Evolutionary conservation across 2,329 filamentous ascomycete genomes (phyloP), one percentile per base, ranked within the genome.

Genomic region (Cytospora chrysosperma): DNA sequence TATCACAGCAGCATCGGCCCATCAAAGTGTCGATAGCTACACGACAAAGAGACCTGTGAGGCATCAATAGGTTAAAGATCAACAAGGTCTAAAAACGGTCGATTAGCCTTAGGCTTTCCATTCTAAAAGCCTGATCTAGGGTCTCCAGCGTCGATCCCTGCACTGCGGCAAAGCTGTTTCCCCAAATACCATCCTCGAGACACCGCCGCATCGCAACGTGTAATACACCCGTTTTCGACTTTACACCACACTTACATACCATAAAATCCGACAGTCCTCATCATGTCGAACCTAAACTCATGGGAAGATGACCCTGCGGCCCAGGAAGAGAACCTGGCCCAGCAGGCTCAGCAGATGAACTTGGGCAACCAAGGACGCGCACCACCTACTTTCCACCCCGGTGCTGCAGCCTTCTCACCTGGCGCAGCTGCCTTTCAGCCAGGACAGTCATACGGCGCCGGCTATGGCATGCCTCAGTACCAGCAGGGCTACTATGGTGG

Each of bases 271-370:
- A 67, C 67, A 60, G 61, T 62, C 49, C 17, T 15, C 74, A 83
- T 62, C 73, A 97, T 97, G 93, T 90, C 93, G 71, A 88, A 93
- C 77, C 90, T 92, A 72, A 93, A 96, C 77, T 97, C 93, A 67
- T 98, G 95, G 91, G 93, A 98, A 80, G 92, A 96, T 73, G 91
- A 93, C 73, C 88, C 88, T 72, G 82, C 88, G 61, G 88, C 86
- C 67, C 89, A 92, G 81, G 89, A 93, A 72, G 89, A 91, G 71
- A 86, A 86, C 75, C 86, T 96, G 76, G 86, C 91, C 67, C 87
- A 88, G 71, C 91, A 93, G 81, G 80, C 90, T 43, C 86, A 89
- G 71, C 88, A 90, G 75, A 84, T 93, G 76, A 92, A 92, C 76
- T 75, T 93, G 72, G 90, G 89, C 75, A 80, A 81, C 60, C 76